Evolutionary conservation across 1,284 basidiomycete genomes (phyloP), one percentile per base, ranked within the genome.

Genomic region (Takashimella tepidaria): DNA sequence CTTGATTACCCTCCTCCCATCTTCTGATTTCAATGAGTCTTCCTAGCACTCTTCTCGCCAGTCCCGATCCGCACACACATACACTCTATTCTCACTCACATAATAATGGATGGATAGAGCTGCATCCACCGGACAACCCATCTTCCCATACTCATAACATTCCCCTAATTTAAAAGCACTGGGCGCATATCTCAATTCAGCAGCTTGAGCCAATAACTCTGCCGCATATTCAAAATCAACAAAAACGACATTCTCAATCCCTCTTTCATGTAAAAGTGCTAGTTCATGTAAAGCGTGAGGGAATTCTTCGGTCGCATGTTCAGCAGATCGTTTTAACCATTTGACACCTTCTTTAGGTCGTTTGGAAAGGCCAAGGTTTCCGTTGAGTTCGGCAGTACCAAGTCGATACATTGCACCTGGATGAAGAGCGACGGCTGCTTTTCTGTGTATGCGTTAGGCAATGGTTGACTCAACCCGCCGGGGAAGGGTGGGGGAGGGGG

Each of bases 21-120:
- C n/a, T n/a, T n/a, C n/a, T n/a, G n/a, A n/a, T n/a, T n/a, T n/a
- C n/a, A n/a, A n/a, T n/a, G n/a, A n/a, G n/a, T n/a, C n/a, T n/a
- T n/a, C n/a, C n/a, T n/a, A n/a, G n/a, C n/a, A n/a, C n/a, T n/a
- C n/a, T 37, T 16, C 31, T 37, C 16, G 8, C 31, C 8, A 37
- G 31, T 8, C 31, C 16, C 31, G 31, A 16, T 37, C 31, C 8
- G 8, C 31, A 37, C 31, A 37, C 31, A 16, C 31, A 37, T 37
- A 16, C 31, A 8, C 16, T 16, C 31, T 37, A 16, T 8, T 16
- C 8, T 4, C n/a, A 79, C 88, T 71, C 73, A 92, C 92, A 76
- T 98, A 98, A 78, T 98, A 98, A 77, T 98, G 95, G 67, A 98
- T 98, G 47, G 89, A 93, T 54, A 98, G 80, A 19, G 96, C 95